Conservation (phyloP, 1,284 basidiomycete species). For the Malassezia sympodialis region DNA sequence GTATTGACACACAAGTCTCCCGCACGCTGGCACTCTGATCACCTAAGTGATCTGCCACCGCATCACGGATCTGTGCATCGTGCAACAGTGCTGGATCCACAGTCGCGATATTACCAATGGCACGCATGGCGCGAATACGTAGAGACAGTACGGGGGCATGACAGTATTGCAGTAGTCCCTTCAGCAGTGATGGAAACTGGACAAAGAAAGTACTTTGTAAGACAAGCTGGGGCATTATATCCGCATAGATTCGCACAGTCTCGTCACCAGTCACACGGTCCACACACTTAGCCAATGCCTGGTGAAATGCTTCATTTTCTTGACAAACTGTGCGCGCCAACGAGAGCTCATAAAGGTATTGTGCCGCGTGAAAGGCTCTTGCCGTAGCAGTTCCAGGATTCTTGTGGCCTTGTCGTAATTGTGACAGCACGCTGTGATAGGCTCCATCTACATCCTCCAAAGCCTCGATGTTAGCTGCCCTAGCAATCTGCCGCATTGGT, state of each 20-base stretch:
- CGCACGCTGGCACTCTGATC: constrained; percentile 86
- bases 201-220: constrained; percentile 29
- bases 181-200: constrained; percentile 19
- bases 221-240: constrained; percentile 21
- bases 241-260: constrained; percentile 15
- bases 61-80: constrained; percentile 19
- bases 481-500: neutral
- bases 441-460: constrained; percentile 57
- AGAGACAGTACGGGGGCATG: constrained; percentile 32
- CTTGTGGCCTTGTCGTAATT: constrained; percentile 51
- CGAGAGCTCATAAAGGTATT: constrained; percentile 28
- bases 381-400: constrained; percentile 26
- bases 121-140: constrained; percentile 35
- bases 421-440: constrained; percentile 60
- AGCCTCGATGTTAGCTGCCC: constrained; percentile 50
- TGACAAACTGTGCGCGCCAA: neutral
- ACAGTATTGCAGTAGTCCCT: constrained; percentile 26
- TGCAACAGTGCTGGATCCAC: constrained; percentile 29
- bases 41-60: constrained; percentile 76
- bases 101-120: constrained; percentile 26
- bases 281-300: neutral
- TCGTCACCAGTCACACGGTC: neutral
- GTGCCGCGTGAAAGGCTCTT: constrained; percentile 23
- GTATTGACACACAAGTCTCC: constrained; percentile 86
- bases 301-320: neutral